A percentile compares a stretch with the other conserved stretches of the same genome.
phyloP scores from a whole-genome alignment of 2,329 filamentous ascomycete species.

The Fusarium penzigii region DNA sequence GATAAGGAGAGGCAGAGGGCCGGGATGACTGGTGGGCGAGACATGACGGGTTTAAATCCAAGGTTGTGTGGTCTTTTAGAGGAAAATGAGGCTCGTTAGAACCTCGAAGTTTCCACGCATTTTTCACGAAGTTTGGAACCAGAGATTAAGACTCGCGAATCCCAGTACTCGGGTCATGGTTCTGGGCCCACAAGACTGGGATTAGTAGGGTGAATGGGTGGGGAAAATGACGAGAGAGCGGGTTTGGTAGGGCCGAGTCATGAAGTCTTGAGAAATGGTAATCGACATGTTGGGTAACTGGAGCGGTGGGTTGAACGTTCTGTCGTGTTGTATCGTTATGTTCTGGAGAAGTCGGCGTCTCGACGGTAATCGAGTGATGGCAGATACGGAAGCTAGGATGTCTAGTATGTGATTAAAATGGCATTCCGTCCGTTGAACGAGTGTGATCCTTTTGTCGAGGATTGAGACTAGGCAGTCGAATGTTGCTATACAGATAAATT shows the following conservation, averaged over 20 bases:
- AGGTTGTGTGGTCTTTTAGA: slow-evolving; percentile 5
- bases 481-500: too few species aligned
- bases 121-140: neutral
- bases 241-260: neutral
- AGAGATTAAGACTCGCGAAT: neutral
- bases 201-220: neutral
- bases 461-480: too few species aligned
- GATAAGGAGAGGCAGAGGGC: slow-evolving; percentile 16
- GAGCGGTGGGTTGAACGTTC: neutral
- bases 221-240: neutral
- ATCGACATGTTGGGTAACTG: neutral
- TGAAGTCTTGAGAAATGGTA: neutral
- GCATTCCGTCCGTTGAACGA: too few species aligned
- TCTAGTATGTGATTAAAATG: too few species aligned
- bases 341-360: neutral
- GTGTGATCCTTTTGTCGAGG: too few species aligned
- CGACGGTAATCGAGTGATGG: neutral
- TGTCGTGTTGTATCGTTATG: neutral
- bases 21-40: slow-evolving; percentile 21
- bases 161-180: neutral
- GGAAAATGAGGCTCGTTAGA: neutral
- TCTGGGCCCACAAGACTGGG: neutral
- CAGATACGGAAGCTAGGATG: too few species aligned
- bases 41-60: slow-evolving; percentile 9
- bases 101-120: slow-evolving; percentile 3